Base-by-base conservation (phyloP, 352 stramenopile species). In the Pythium dissimile region DNA sequence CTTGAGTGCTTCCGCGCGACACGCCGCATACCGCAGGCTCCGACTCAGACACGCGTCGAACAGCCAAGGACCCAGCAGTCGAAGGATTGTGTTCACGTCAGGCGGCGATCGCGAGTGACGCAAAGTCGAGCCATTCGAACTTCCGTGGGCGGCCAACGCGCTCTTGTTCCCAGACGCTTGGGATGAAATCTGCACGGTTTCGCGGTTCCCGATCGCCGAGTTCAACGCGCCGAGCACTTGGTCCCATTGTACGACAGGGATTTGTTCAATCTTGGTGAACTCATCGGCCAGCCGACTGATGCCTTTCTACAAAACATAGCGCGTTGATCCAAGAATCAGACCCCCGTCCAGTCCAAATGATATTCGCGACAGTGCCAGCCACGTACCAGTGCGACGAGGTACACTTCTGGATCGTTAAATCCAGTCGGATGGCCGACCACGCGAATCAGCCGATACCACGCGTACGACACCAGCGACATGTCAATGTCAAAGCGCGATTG, bases 41-140 rank as follows among this genome's bases (percentile, higher is more conserved):
- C 85, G 83, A 13, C 73, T 90, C 39, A 95, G 64, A 35, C 77
- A 92, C 6, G 85, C 85, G 38, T 95, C 85, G 64, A 95, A 95
- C 0, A 95, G 58, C 85, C 85, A 95, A 12, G 85, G 84, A 3
- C 85, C 85, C 15, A 95, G 67, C 47, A 95, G 44, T 8, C 85
- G 69, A 24, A 95, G 46, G 28, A 95, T 83, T 1, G 85, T 88
- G 59, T 95, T 95, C 18, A 93, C 80, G 51, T 95, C 85, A 27
- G 85, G 85, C n/a, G 85, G 80, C 16, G 78, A 77, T 48, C 81
- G 71, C 8, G 77, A 65, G 38, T 81, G 77, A 6, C 69, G 61
- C 5, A 54, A 34, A 6, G 49, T 42, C 5, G 49, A 50, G 32
- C 62, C 55, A 27, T 65, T 69, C 15, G 23, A 21, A n/a, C 5